phyloP scores from a whole-genome alignment of 2,329 filamentous ascomycete species.

The Botryotinia globosa region DNA sequence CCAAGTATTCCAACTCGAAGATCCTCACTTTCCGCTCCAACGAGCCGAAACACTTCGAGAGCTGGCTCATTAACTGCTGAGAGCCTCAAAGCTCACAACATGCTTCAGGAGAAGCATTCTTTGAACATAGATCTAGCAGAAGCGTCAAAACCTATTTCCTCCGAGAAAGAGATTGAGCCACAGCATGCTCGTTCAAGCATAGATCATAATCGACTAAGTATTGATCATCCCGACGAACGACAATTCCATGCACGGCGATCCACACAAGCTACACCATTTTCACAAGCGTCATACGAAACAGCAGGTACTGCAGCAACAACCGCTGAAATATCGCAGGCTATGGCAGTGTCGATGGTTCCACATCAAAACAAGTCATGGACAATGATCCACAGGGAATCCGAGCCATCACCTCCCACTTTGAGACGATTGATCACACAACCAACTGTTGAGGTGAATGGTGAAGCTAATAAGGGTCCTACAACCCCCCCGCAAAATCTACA shows the following conservation, averaged over 20 bases:
- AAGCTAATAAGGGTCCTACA: constrained; percentile 43
- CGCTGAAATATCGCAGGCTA: constrained; percentile 60
- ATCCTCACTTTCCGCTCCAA: constrained; percentile 61
- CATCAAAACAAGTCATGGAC: constrained; percentile 59
- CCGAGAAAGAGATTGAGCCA: constrained; percentile 25
- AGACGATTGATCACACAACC: constrained; percentile 21
- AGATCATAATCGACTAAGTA: constrained; percentile 50
- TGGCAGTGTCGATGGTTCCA: constrained; percentile 59
- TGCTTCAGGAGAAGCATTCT: constrained; percentile 30
- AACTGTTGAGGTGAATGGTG: constrained; percentile 37
- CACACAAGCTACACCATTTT: constrained; percentile 60
- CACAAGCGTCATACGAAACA: constrained; percentile 56
- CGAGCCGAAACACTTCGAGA: constrained; percentile 55
- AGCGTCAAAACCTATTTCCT: constrained; percentile 13
- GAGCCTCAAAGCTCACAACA: constrained; percentile 56
- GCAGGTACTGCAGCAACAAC: constrained; percentile 52
- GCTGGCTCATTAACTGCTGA: constrained; percentile 56
- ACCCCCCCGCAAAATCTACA: constrained; percentile 53
- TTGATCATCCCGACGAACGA: constrained; percentile 31
- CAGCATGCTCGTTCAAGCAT: constrained; percentile 38
- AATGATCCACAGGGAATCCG: constrained; percentile 11
- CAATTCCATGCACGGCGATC: constrained; percentile 46
- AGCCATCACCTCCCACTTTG: constrained; percentile 13
- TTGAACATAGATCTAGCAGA: constrained; percentile 17
- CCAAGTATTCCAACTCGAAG: constrained; percentile 55